Conservation (phyloP, 176 grass and related monocot genomes). For the Aegilops umbellulata region DNA sequence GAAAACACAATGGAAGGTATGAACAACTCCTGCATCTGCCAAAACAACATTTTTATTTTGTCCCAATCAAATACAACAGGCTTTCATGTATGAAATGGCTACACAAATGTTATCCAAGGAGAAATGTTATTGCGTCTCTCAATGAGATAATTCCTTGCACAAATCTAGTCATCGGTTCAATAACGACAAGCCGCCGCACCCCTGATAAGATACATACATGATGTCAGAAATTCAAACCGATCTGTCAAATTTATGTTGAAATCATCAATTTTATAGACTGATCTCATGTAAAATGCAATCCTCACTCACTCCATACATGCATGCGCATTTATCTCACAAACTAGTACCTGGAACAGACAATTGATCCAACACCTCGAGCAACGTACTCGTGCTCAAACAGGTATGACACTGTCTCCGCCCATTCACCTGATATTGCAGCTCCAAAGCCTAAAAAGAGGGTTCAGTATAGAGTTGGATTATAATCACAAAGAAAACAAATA, state of each 20-base stretch:
- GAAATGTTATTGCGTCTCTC: slow-evolving; percentile 56
- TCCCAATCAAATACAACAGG: slow-evolving; percentile 35
- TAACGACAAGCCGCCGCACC: slow-evolving; percentile 50
- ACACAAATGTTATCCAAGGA: slow-evolving; percentile 63
- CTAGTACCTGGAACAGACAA: slow-evolving; percentile 63
- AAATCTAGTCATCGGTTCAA: slow-evolving; percentile 53
- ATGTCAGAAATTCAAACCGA: slow-evolving; percentile 2
- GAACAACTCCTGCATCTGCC: slow-evolving; percentile 19
- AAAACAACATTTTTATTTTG: slow-evolving; percentile 44
- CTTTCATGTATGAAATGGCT: slow-evolving; percentile 54
- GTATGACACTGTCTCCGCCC: slow-evolving; percentile 50
- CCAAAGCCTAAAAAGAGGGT: slow-evolving; percentile 44
- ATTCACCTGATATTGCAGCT: slow-evolving; percentile 58
- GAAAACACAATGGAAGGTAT: not conserved
- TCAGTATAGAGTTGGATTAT: not conserved
- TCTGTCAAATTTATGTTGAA: not conserved
- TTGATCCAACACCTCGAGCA: slow-evolving; percentile 48
- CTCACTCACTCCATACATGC: not conserved
- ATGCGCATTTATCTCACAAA: not conserved
- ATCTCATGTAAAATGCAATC: not conserved
- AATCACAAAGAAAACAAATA: not conserved
- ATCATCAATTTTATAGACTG: not conserved
- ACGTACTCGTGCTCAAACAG: slow-evolving; percentile 47
- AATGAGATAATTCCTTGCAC: slow-evolving; percentile 70
- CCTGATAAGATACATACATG: slow-evolving; percentile 19